Evolutionary conservation across 208 protist species (phyloP).

Genomic region (Zelonia costaricensis): DNA sequence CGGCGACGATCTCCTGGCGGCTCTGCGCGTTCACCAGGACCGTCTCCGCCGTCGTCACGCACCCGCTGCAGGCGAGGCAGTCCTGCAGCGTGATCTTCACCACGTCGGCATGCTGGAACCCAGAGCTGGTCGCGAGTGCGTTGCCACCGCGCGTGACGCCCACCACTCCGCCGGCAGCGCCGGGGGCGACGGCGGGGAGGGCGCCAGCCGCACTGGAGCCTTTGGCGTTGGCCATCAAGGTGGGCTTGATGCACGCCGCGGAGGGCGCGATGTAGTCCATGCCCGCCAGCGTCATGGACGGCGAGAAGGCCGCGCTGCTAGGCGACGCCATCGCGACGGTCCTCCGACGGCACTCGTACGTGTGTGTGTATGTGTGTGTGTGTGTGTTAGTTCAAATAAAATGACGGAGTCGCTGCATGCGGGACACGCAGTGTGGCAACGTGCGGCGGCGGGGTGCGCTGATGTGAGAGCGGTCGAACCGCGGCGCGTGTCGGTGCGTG

Average conservation of each 20-base stretch:
- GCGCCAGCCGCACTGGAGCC: neutral
- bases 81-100: slow-evolving; percentile 86
- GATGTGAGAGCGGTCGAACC: too few relatives aligned
- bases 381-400: neutral
- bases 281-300: slow-evolving; percentile 74
- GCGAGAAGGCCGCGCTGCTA: slow-evolving; percentile 33
- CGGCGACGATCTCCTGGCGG: slow-evolving; percentile 40
- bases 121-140: neutral
- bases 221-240: slow-evolving; percentile 5
- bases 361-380: slow-evolving; percentile 5
- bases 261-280: slow-evolving; percentile 90
- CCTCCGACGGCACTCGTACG: neutral
- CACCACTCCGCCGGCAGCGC: neutral
- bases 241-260: slow-evolving; percentile 60
- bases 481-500: too few relatives aligned
- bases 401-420: too few relatives aligned
- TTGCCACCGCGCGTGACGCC: slow-evolving; percentile 9
- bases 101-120: slow-evolving; percentile 17
- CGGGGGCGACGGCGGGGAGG: neutral
- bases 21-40: slow-evolving; percentile 92
- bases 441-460: too few relatives aligned
- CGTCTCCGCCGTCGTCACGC: slow-evolving; percentile 98
- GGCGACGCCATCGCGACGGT: neutral
- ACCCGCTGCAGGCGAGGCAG: slow-evolving; percentile 94
- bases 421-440: too few relatives aligned